These are phyloP conservation scores for Teunomyces tritomae DNA, from an alignment of 805 yeast species.

Conservation along the genomic window DNA sequence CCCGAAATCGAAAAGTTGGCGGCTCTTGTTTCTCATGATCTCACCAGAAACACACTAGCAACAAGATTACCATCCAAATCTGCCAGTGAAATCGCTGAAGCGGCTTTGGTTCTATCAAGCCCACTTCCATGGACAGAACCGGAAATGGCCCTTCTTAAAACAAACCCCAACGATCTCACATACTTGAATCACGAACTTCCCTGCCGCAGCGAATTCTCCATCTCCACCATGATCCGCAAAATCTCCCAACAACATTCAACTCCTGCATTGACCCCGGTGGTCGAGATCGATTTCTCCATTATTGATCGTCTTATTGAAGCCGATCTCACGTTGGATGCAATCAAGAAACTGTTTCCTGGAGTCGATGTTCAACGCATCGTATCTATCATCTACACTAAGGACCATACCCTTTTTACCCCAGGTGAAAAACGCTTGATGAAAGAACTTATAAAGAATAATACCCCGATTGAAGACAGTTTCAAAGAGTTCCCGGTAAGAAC, in stretches of 20 bases:
- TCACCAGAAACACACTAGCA: background rate
- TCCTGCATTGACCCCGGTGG: background rate
- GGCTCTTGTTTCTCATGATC: background rate
- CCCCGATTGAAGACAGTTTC: slow-evolving; percentile 12
- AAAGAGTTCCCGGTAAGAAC: slow-evolving; percentile 25
- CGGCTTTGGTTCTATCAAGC: background rate
- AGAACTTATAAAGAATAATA: slow-evolving; percentile 12
- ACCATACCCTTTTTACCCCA: slow-evolving; percentile 12
- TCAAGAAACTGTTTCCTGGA: slow-evolving; percentile 1
- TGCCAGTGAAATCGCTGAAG: background rate
- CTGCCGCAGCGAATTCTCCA: slow-evolving; percentile 2
- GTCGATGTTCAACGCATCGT: slow-evolving; percentile 6
- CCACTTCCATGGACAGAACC: slow-evolving; percentile 6
- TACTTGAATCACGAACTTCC: background rate
- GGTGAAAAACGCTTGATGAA: slow-evolving; percentile 24
- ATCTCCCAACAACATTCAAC: background rate
- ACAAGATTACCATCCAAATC: background rate
- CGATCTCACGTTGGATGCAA: slow-evolving; percentile 4
- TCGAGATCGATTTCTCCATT: background rate
- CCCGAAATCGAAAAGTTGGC: slow-evolving; percentile 1
- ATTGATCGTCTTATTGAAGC: background rate
- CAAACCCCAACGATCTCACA: background rate
- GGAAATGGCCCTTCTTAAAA: slow-evolving; percentile 2
- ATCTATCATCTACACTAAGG: background rate
- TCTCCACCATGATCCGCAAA: background rate